Percentiles rank a stretch among this genome's conserved stretches.
These are phyloP conservation scores for Penicillium egyptiacum DNA, from an alignment of 495 filamentous ascomycete species.

Conservation along the genomic window DNA sequence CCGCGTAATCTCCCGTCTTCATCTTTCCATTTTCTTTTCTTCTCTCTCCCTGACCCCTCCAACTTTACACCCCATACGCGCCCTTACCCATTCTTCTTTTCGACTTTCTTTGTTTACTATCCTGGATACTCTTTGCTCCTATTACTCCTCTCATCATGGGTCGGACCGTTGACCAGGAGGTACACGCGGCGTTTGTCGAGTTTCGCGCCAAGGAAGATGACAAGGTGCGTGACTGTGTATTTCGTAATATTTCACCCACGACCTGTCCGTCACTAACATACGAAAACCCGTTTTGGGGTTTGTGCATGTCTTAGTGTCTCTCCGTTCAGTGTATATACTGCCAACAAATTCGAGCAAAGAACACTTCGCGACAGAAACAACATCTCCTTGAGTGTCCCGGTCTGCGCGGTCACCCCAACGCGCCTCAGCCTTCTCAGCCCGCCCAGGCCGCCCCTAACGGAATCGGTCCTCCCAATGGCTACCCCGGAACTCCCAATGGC, in stretches of 20 bases:
- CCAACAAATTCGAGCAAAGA: slow-evolving; percentile 58
- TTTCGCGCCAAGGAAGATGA: slow-evolving; percentile 62
- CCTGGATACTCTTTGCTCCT: not conserved
- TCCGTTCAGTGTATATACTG: slow-evolving; percentile 62
- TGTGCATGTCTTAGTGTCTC: slow-evolving; percentile 46
- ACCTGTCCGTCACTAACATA: slow-evolving; percentile 37
- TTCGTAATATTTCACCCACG: slow-evolving; percentile 49
- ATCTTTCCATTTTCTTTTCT: slow-evolving; percentile 33
- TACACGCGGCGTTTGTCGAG: slow-evolving; percentile 59
- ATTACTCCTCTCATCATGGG: slow-evolving; percentile 44
- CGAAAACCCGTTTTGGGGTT: slow-evolving; percentile 27
- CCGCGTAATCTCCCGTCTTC: slow-evolving; percentile 28
- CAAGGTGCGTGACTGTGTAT: slow-evolving; percentile 55
- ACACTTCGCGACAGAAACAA: slow-evolving; percentile 58
- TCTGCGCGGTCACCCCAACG: slow-evolving; percentile 47
- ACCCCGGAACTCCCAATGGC: slow-evolving; percentile 48
- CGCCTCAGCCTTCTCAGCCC: slow-evolving; percentile 44
- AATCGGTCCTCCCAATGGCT: slow-evolving; percentile 47
- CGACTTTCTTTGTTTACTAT: not conserved
- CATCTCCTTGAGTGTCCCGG: slow-evolving; percentile 57
- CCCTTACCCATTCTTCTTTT: slow-evolving; percentile 11
- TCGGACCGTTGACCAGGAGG: slow-evolving; percentile 57
- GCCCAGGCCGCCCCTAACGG: slow-evolving; percentile 43
- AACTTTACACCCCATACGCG: slow-evolving; percentile 12
- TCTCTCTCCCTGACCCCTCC: slow-evolving; percentile 19